Percentiles rank a stretch among this genome's conserved stretches.
Evolutionary conservation across 805 yeast genomes (phyloP).

Genomic region (Metschnikowia santaceciliae): DNA sequence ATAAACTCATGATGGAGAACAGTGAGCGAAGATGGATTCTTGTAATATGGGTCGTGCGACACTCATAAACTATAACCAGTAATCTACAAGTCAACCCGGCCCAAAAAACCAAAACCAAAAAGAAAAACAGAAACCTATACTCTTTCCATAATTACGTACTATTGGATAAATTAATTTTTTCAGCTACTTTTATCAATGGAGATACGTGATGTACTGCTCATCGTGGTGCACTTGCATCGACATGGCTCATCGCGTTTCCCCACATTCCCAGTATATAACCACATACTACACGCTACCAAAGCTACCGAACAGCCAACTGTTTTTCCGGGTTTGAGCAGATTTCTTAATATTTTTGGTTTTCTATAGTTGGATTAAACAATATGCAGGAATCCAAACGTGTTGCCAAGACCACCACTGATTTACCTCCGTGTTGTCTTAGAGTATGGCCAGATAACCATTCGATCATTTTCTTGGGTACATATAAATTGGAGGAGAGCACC

Average conservation of each 20-base stretch:
- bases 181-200: too few species aligned
- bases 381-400: slow-evolving; percentile 10
- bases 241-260: slow-evolving; percentile 2
- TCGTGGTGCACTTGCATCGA: neutral
- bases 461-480: slow-evolving; percentile 70
- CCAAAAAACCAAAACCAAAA: too few species aligned
- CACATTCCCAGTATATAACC: neutral
- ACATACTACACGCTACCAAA: too few species aligned
- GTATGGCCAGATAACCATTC: slow-evolving; percentile 49
- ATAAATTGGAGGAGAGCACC: slow-evolving; percentile 56
- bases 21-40: slow-evolving; percentile 1
- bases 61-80: too few species aligned
- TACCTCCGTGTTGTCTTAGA: slow-evolving; percentile 84
- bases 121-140: too few species aligned
- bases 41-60: slow-evolving; percentile 8
- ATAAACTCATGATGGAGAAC: slow-evolving; percentile 22
- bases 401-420: slow-evolving; percentile 35
- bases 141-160: too few species aligned
- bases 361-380: too few species aligned
- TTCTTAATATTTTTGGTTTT: too few species aligned
- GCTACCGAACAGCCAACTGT: neutral
- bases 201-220: neutral
- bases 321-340: too few species aligned
- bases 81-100: too few species aligned
- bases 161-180: too few species aligned